phyloP scores from a whole-genome alignment of 495 filamentous ascomycete genomes.

The Aspergillus baeticus region DNA sequence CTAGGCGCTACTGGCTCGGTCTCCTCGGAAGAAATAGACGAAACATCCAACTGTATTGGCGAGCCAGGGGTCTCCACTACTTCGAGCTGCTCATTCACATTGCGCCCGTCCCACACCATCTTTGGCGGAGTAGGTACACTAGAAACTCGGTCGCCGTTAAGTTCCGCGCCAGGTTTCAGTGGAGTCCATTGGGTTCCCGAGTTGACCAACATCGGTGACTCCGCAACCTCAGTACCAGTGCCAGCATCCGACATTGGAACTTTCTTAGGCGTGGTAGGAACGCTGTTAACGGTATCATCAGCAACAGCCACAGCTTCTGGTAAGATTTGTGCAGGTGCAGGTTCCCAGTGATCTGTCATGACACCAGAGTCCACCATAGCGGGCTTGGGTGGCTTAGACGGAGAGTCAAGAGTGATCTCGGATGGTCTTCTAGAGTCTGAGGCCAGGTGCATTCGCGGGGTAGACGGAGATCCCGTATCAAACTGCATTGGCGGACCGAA shows the following conservation, averaged over 20 bases:
- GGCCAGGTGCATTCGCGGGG: constrained; percentile 46
- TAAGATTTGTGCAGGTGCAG: constrained; percentile 6
- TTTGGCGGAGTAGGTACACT: constrained; percentile 40
- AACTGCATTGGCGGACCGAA: constrained; percentile 33
- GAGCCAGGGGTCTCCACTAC: constrained; percentile 20
- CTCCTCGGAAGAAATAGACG: constrained; percentile 36
- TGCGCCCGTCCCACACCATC: constrained; percentile 38
- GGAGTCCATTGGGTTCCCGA: constrained; percentile 42
- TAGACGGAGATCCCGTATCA: constrained; percentile 47
- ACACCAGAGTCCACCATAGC: constrained; percentile 76
- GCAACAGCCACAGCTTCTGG: neutral
- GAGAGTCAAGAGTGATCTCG: constrained; percentile 26
- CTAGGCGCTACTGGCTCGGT: constrained; percentile 34
- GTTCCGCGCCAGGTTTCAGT: constrained; percentile 20
- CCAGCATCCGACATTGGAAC: constrained; percentile 17
- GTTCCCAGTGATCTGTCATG: constrained; percentile 79
- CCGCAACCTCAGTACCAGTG: constrained; percentile 15
- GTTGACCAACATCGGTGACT: constrained; percentile 27
- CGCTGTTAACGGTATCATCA: constrained; percentile 5
- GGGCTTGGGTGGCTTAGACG: constrained; percentile 33
- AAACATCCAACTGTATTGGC: constrained; percentile 32
- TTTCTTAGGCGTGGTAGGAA: constrained; percentile 26
- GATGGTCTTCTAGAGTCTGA: constrained; percentile 40
- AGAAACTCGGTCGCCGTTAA: constrained; percentile 28
- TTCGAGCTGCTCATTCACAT: constrained; percentile 12